A percentile compares a stretch with the other conserved stretches of the same genome.
Conservation (phyloP, 1,284 basidiomycete species). For the Trametes sp. region DNA sequence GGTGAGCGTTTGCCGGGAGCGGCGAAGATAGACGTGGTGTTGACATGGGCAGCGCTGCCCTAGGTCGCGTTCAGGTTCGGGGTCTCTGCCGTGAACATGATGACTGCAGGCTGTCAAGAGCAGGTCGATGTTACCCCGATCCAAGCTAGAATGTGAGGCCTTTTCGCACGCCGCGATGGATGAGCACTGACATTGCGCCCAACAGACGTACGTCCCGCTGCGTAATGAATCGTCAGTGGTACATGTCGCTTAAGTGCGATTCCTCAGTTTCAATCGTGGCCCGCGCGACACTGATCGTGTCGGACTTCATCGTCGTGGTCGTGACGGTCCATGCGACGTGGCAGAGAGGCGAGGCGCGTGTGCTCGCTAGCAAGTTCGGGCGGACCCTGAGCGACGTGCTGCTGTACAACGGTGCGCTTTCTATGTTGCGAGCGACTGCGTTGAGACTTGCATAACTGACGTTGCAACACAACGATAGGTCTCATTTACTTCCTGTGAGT, state of each 20-base stretch:
- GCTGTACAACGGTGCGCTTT: neutral
- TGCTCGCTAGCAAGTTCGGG: neutral
- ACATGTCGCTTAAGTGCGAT: neutral
- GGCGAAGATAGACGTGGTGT: too few relatives aligned
- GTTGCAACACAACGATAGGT: neutral
- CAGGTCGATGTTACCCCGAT: neutral
- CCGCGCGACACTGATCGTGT: neutral
- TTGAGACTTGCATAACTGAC: neutral
- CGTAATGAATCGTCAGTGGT: neutral
- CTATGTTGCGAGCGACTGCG: too few relatives aligned
- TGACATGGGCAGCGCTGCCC: neutral
- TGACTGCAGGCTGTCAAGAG: neutral
- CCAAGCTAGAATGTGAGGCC: neutral
- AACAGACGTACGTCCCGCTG: neutral
- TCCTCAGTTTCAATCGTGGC: neutral
- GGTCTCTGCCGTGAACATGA: neutral
- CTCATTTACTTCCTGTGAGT: slow-evolving; percentile 4
- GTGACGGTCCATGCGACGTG: slow-evolving; percentile 1
- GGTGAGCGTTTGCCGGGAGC: neutral
- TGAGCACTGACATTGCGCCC: neutral
- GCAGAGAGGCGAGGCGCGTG: neutral
- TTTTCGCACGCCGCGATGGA: neutral
- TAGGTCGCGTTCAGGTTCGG: neutral
- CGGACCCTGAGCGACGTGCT: neutral
- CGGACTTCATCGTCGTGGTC: slow-evolving; percentile 2